Conservation (phyloP, 768 basidiomycete species). For the Lenzites betulinus region DNA sequence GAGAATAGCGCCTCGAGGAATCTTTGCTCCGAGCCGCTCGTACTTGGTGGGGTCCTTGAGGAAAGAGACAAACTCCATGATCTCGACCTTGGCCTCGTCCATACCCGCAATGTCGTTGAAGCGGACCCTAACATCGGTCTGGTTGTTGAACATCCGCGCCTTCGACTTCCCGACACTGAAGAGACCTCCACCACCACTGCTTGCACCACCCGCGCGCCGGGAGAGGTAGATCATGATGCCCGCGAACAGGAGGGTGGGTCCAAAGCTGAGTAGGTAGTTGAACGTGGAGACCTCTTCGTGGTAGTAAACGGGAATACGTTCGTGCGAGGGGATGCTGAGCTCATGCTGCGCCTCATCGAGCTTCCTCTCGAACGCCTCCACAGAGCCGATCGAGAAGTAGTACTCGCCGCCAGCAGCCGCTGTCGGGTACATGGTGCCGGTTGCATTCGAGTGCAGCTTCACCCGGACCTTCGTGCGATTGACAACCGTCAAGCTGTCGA, state of each 20-base stretch:
- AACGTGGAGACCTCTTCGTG: slow-evolving; percentile 90
- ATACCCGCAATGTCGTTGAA: slow-evolving; percentile 99
- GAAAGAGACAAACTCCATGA: slow-evolving; percentile 99
- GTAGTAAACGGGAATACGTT: slow-evolving; percentile 96
- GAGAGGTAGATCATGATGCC: slow-evolving; percentile 91
- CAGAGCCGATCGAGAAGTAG: slow-evolving; percentile 96
- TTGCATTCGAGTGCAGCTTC: slow-evolving; percentile 89
- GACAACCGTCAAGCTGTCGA: slow-evolving; percentile 90
- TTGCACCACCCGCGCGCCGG: slow-evolving; percentile 61
- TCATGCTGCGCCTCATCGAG: slow-evolving; percentile 92
- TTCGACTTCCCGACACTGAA: slow-evolving; percentile 97
- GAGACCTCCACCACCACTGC: slow-evolving; percentile 79
- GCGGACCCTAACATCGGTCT: slow-evolving; percentile 88
- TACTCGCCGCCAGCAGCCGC: slow-evolving; percentile 64
- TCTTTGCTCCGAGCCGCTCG: slow-evolving; percentile 96
- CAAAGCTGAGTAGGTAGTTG: slow-evolving; percentile 83
- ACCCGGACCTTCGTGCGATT: slow-evolving; percentile 91
- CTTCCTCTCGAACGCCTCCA: slow-evolving; percentile 95
- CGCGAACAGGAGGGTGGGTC: slow-evolving; percentile 90
- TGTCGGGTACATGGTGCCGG: slow-evolving; percentile 73
- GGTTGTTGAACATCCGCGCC: slow-evolving; percentile 96
- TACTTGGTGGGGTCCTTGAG: slow-evolving; percentile 94
- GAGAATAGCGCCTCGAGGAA: slow-evolving; percentile 91
- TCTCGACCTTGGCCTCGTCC: slow-evolving; percentile 99
- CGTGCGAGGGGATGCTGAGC: slow-evolving; percentile 86